Evolutionary conservation across 2,329 filamentous ascomycete genomes (phyloP).

Genomic region (Pleurostoma richardsiae): DNA sequence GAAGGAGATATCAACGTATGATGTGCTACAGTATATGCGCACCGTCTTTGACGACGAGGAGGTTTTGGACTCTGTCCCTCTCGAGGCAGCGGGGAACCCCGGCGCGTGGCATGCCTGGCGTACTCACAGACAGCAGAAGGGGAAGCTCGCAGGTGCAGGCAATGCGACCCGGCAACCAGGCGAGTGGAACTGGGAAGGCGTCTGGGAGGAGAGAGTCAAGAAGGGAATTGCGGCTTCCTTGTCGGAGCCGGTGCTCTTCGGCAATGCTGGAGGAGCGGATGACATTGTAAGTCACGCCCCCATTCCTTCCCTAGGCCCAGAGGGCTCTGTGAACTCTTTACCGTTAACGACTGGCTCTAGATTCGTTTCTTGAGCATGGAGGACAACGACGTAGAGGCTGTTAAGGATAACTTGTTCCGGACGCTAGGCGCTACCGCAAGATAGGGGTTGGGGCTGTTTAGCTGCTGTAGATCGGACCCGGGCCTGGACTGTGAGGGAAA

Average conservation of each 20-base stretch:
- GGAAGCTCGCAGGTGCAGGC: neutral
- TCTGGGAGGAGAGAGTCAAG: slow-evolving; percentile 87
- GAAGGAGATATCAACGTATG: slow-evolving; percentile 50
- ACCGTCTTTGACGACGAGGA: slow-evolving; percentile 74
- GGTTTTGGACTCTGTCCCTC: slow-evolving; percentile 72
- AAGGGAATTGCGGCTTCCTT: slow-evolving; percentile 72
- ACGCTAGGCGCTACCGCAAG: slow-evolving; percentile 30
- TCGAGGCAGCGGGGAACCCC: slow-evolving; percentile 81
- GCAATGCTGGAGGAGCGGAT: slow-evolving; percentile 54
- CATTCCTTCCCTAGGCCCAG: neutral
- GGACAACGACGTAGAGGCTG: slow-evolving; percentile 48
- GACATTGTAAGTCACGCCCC: slow-evolving; percentile 60
- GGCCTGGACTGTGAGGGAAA: neutral
- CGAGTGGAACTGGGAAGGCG: slow-evolving; percentile 97
- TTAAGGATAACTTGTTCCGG: slow-evolving; percentile 54
- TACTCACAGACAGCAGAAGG: slow-evolving; percentile 43
- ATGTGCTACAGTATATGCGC: slow-evolving; percentile 75
- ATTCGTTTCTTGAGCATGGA: slow-evolving; percentile 65
- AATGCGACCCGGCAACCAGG: slow-evolving; percentile 54
- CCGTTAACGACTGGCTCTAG: slow-evolving; percentile 28
- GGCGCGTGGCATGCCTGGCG: slow-evolving; percentile 95
- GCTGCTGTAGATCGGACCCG: neutral
- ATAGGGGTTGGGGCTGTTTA: neutral
- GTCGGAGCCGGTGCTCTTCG: slow-evolving; percentile 76
- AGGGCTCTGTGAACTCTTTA: too few species aligned